A percentile compares a stretch with the other conserved stretches of the same genome.
Conservation (phyloP, 2,329 filamentous ascomycete species). For the Macroventuria anomochaeta region DNA sequence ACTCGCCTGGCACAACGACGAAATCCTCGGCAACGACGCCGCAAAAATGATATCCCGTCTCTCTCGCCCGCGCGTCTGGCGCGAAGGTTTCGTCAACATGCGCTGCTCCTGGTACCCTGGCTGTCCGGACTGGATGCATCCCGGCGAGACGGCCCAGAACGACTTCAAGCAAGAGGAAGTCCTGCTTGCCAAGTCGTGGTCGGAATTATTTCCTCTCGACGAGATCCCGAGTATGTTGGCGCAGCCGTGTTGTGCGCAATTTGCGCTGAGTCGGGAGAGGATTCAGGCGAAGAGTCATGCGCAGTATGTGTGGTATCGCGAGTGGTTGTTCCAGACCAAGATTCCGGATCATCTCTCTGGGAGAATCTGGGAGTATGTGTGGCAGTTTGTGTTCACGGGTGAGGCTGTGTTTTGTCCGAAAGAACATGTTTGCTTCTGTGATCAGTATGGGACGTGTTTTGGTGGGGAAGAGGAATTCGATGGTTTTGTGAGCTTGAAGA, state of each 20-base stretch:
- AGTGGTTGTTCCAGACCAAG: conserved; percentile 66
- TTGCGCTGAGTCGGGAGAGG: conserved; percentile 65
- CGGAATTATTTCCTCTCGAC: conserved; percentile 57
- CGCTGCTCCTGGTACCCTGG: conserved; percentile 62
- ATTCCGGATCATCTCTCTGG: conserved; percentile 63
- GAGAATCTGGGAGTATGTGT: conserved; percentile 68
- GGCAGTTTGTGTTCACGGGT: conserved; percentile 68
- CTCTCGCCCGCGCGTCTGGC: conserved; percentile 54
- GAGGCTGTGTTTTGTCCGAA: conserved; percentile 56
- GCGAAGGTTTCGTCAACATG: conserved; percentile 63
- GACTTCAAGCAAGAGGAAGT: conserved; percentile 53
- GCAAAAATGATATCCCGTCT: conserved; percentile 55
- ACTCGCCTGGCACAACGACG: conserved; percentile 65
- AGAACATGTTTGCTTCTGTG: conserved; percentile 67
- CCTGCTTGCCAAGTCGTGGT: conserved; percentile 54
- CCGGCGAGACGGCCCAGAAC: conserved; percentile 50
- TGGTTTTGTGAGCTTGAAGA: conserved; percentile 56
- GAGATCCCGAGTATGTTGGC: conserved; percentile 59
- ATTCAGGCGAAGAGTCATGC: conserved; percentile 61
- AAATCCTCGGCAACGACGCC: conserved; percentile 54
- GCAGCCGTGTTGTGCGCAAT: conserved; percentile 70
- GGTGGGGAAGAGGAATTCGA: conserved; percentile 58
- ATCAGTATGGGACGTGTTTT: conserved; percentile 69
- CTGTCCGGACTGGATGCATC: conserved; percentile 62
- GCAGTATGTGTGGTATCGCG: conserved; percentile 63